Percentiles rank a stretch among this genome's conserved stretches.
These are phyloP conservation scores for Petunia axillaris DNA, from an alignment of 257 asterid species.

Conservation along the genomic window DNA sequence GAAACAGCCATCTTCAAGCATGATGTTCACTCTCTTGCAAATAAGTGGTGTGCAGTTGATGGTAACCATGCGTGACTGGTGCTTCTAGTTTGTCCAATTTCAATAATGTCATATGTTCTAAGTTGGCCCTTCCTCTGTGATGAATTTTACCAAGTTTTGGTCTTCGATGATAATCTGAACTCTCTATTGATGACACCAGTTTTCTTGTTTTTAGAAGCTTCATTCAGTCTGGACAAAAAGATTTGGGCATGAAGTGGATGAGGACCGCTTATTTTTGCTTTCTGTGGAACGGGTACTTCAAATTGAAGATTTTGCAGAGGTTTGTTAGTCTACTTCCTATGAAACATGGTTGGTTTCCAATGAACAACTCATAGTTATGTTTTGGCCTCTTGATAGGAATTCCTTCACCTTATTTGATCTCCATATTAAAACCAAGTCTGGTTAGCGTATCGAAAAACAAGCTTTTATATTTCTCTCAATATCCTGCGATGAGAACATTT, in stretches of 20 bases:
- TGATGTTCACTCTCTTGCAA: neutral
- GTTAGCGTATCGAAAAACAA: neutral
- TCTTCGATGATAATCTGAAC: slow-evolving; percentile 5
- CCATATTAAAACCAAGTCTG: slow-evolving; percentile 3
- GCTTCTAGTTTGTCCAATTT: neutral
- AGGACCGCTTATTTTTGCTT: slow-evolving; percentile 58
- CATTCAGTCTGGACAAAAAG: slow-evolving; percentile 64
- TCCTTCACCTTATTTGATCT: slow-evolving; percentile 2
- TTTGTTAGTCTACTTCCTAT: slow-evolving; percentile 38
- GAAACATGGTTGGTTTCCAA: slow-evolving; percentile 23
- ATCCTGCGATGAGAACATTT: neutral
- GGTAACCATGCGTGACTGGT: neutral
- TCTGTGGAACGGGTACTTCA: slow-evolving; percentile 79
- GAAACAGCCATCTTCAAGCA: neutral
- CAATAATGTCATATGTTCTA: neutral
- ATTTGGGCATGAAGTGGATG: slow-evolving; percentile 71
- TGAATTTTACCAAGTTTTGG: slow-evolving; percentile 12
- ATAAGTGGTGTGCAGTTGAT: neutral
- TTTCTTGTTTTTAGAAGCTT: slow-evolving; percentile 52
- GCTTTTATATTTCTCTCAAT: neutral
- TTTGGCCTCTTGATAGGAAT: neutral
- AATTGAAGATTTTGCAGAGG: slow-evolving; percentile 92
- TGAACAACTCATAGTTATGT: neutral
- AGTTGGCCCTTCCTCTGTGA: neutral
- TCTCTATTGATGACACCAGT: slow-evolving; percentile 11